phyloP scores from a whole-genome alignment of 2,329 filamentous ascomycete species.

The Cladophialophora chaetospira region DNA sequence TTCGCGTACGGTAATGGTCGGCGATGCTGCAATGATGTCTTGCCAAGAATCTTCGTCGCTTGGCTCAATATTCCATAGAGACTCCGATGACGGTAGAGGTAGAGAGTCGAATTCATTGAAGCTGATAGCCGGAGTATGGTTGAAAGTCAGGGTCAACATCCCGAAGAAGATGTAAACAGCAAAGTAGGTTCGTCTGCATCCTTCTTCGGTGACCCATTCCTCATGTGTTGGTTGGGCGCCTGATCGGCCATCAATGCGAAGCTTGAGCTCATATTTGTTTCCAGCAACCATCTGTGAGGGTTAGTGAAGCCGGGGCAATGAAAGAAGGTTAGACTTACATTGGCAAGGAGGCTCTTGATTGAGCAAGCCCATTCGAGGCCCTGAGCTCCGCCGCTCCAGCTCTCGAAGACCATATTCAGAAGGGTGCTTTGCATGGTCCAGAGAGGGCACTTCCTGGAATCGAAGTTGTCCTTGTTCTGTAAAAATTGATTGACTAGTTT shows the following conservation, averaged over 20 bases:
- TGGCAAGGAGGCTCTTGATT: constrained; percentile 95
- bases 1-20: constrained; percentile 83
- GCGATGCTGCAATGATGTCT: constrained; percentile 71
- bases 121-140: constrained; percentile 95
- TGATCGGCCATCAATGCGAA: constrained; percentile 84
- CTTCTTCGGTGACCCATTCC: constrained; percentile 97
- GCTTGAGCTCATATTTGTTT: constrained; percentile 93
- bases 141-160: constrained; percentile 90
- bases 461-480: constrained; percentile 98
- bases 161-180: constrained; percentile 99
- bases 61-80: constrained; percentile 84
- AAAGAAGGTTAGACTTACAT: constrained; percentile 51
- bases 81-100: constrained; percentile 89
- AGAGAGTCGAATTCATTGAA: constrained; percentile 97
- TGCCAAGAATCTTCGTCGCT: constrained; percentile 81
- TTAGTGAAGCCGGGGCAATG: background rate
- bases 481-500: constrained; percentile 95
- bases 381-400: constrained; percentile 98
- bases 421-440: constrained; percentile 98
- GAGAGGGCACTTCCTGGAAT: constrained; percentile 91
- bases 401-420: constrained; percentile 98
- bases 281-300: constrained; percentile 81
- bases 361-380: constrained; percentile 98
- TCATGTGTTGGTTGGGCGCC: constrained; percentile 73
- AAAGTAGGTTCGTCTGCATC: constrained; percentile 94